A percentile compares a stretch with the other conserved stretches of the same genome.
Evolutionary conservation across 371 early-diverging fungal genomes (phyloP).

Genomic region (Apophysomyces ossiformis): DNA sequence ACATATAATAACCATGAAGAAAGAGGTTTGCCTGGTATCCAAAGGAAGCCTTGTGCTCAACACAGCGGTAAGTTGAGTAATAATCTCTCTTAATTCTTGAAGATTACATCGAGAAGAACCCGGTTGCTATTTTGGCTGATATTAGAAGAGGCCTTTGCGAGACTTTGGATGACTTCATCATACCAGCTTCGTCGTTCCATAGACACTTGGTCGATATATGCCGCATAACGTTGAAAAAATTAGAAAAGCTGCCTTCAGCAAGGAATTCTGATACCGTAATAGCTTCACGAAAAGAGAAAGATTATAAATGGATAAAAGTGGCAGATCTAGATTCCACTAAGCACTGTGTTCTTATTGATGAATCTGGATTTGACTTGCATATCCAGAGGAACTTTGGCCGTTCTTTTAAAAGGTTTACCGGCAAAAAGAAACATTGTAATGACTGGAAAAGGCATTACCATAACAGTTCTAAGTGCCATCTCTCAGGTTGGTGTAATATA

Average conservation of each 20-base stretch:
- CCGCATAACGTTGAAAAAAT: conserved; percentile 19
- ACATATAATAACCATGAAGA: conserved; percentile 19
- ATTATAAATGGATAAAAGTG: conserved; percentile 16
- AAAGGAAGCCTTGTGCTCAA: conserved; percentile 11
- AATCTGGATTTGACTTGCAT: conserved; percentile 21
- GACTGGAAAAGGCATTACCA: conserved; percentile 5
- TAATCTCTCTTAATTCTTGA: conserved; percentile 10
- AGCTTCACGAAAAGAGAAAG: conserved; percentile 15
- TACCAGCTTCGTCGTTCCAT: conserved; percentile 16
- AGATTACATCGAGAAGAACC: conserved; percentile 13
- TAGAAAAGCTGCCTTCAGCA: conserved; percentile 24
- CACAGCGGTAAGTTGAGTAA: conserved; percentile 16
- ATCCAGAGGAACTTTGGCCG: conserved; percentile 18
- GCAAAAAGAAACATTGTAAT: conserved; percentile 3
- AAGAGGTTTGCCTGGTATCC: conserved; percentile 15
- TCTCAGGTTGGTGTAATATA: too few relatives aligned
- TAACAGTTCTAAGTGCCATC: too few relatives aligned
- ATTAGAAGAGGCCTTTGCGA: conserved; percentile 14
- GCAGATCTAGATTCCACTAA: conserved; percentile 16
- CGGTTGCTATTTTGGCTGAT: conserved; percentile 8
- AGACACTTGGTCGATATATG: conserved; percentile 17
- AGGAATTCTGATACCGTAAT: conserved; percentile 21
- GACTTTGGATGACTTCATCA: background rate
- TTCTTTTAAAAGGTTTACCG: conserved; percentile 18
- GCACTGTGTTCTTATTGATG: conserved; percentile 20